Percentiles rank a stretch among this genome's conserved stretches.
Evolutionary conservation across 176 grass and related monocot species (phyloP).

Genomic region (Thinopyrum elongatum): DNA sequence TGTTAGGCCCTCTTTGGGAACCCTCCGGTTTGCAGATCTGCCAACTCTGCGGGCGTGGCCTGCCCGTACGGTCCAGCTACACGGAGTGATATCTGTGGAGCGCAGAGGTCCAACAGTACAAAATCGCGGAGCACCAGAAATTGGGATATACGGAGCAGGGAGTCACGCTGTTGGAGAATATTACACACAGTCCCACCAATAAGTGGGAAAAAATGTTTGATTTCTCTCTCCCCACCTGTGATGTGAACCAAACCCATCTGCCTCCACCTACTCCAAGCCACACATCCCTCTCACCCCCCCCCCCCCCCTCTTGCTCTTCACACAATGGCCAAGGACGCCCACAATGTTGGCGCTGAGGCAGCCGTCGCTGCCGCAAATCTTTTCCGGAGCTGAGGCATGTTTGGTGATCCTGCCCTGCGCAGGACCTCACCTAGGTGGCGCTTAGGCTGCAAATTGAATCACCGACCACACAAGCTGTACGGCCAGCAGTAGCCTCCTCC

Average conservation of each 20-base stretch:
- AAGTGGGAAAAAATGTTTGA: neutral
- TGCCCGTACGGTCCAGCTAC: neutral
- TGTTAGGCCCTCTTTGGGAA: neutral
- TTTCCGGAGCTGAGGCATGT: neutral
- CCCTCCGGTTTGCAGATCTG: neutral
- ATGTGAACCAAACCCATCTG: neutral
- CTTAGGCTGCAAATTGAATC: neutral
- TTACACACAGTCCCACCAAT: neutral
- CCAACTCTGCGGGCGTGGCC: neutral
- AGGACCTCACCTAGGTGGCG: neutral
- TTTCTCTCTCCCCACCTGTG: neutral
- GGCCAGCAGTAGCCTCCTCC: neutral
- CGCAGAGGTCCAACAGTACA: neutral
- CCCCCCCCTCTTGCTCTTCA: neutral
- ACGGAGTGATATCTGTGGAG: neutral
- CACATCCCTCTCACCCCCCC: neutral
- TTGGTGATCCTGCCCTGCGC: neutral
- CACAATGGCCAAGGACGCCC: neutral
- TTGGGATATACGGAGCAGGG: neutral
- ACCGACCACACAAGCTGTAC: neutral
- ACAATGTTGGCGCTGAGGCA: neutral
- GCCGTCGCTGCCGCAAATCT: neutral
- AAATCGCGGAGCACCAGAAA: neutral
- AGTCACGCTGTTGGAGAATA: neutral
- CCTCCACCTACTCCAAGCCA: neutral